These are phyloP conservation scores for Chaetoceros muelleri DNA, from an alignment of 108 stramenopile genomes.

Conservation along the genomic window DNA sequence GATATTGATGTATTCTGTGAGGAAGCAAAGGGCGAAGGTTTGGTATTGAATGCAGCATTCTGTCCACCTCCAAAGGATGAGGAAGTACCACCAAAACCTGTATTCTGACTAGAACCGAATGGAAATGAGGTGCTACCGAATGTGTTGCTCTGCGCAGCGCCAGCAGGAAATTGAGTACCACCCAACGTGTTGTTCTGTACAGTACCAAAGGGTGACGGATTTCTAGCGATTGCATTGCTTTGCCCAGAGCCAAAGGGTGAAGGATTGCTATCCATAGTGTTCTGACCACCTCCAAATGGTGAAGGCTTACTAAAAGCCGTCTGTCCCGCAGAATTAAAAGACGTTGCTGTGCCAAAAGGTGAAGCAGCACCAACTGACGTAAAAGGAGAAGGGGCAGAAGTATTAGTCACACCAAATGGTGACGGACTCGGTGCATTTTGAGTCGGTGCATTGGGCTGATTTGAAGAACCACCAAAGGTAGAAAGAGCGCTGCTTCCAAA, in stretches of 20 bases:
- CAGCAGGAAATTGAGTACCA: too few relatives aligned
- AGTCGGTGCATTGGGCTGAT: neutral
- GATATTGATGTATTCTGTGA: too few relatives aligned
- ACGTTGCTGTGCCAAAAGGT: slow-evolving; percentile 12
- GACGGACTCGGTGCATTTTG: too few relatives aligned
- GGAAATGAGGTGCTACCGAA: slow-evolving; percentile 14
- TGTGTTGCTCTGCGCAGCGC: too few relatives aligned
- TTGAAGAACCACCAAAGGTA: slow-evolving; percentile 1
- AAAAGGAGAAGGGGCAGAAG: slow-evolving; percentile 20
- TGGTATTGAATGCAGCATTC: too few relatives aligned
- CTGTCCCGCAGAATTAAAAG: slow-evolving; percentile 1
- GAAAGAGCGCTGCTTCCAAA: slow-evolving; percentile 3
- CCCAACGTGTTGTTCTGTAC: neutral
- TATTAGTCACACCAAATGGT: slow-evolving; percentile 15
- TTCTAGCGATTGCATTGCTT: neutral
- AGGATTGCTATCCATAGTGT: neutral
- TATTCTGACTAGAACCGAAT: slow-evolving; percentile 8
- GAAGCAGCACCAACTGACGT: slow-evolving; percentile 6
- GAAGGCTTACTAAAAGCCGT: slow-evolving; percentile 10
- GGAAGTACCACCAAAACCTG: neutral
- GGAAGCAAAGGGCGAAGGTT: neutral
- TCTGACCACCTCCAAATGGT: slow-evolving; percentile 16
- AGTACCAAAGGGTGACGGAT: slow-evolving; percentile 16
- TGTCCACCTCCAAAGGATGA: too few relatives aligned
- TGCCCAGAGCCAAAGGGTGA: neutral